These are phyloP conservation scores for Thymus mandschuricus DNA, from an alignment of 257 asterid genomes.

Conservation along the genomic window DNA sequence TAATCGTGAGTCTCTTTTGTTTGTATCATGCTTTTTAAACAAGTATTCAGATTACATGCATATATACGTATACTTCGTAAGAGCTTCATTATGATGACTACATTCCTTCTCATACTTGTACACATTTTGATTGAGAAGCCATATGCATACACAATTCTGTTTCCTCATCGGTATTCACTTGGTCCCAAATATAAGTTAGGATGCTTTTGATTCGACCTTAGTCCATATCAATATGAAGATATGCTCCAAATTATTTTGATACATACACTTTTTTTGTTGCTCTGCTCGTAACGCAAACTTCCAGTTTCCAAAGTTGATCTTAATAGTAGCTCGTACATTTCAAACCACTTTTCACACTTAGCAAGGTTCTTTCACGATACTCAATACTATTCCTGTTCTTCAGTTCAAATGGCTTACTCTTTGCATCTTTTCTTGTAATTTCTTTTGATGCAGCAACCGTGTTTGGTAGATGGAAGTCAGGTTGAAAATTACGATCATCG, in stretches of 20 bases:
- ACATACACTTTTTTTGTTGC: neutral
- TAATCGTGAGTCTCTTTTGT: slow-evolving; percentile 55
- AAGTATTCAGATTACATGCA: neutral
- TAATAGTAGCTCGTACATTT: too few relatives aligned
- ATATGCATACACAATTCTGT: neutral
- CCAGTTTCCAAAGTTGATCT: too few relatives aligned
- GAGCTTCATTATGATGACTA: neutral
- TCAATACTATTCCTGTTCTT: neutral
- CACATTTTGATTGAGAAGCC: neutral
- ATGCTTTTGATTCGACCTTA: slow-evolving; percentile 10
- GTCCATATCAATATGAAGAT: neutral
- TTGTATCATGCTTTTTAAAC: neutral
- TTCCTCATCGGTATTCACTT: neutral
- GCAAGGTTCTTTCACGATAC: neutral
- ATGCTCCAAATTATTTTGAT: slow-evolving; percentile 5
- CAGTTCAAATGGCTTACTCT: neutral
- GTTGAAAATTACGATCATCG: slow-evolving; percentile 36
- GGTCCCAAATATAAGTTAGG: neutral
- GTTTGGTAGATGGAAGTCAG: slow-evolving; percentile 39
- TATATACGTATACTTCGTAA: neutral
- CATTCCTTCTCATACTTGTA: neutral
- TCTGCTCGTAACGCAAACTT: neutral
- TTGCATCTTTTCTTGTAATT: neutral
- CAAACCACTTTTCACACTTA: too few relatives aligned
- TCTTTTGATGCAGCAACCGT: slow-evolving; percentile 51